Conservation (phyloP, 345 rosid species). For the Eucalyptus sp. region DNA sequence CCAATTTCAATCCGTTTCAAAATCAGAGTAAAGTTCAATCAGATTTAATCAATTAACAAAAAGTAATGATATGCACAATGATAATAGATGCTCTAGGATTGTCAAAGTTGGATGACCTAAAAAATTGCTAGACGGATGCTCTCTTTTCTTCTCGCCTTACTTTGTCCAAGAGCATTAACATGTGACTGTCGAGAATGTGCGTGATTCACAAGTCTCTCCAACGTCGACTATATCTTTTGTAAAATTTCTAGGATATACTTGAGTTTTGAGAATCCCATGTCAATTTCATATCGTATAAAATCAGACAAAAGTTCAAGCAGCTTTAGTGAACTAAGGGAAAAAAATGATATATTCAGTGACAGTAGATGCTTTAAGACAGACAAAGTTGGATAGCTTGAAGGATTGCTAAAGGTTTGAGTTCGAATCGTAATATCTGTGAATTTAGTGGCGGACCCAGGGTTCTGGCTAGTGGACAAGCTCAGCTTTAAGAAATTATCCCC, state of each 20-base stretch:
- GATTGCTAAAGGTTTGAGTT: neutral
- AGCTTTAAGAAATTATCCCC: neutral
- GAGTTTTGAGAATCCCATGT: neutral
- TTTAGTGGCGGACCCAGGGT: neutral
- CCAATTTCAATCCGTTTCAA: neutral
- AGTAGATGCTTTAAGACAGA: neutral
- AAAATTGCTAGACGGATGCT: neutral
- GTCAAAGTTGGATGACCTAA: neutral
- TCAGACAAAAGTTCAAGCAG: neutral
- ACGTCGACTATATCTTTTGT: neutral
- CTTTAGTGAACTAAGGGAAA: neutral
- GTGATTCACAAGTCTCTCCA: neutral
- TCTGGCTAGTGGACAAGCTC: neutral
- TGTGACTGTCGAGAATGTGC: neutral
- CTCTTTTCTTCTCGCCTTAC: neutral
- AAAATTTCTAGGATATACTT: neutral
- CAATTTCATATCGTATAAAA: neutral
- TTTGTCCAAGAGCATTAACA: neutral
- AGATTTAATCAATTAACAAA: neutral
- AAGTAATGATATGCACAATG: neutral
- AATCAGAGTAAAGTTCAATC: neutral
- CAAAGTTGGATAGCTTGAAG: neutral
- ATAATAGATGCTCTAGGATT: neutral
- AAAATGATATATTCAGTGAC: neutral
- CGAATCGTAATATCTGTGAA: neutral